Evolutionary conservation across 805 yeast species (phyloP).

Genomic region (Metschnikowia chrysomelidarum): DNA sequence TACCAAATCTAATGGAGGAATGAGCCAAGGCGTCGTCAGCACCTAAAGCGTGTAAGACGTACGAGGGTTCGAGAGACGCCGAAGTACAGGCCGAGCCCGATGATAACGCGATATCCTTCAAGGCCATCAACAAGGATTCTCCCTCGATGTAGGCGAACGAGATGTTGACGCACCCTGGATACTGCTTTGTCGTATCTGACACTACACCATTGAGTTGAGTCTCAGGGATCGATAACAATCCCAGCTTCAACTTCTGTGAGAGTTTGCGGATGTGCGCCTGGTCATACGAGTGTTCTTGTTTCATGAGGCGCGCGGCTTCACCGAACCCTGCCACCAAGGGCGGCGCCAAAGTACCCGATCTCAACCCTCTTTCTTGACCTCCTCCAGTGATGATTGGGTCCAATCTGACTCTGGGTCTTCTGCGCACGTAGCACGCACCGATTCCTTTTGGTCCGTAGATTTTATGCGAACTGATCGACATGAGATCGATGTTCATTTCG

Average conservation of each 20-base stretch:
- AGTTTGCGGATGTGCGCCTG: conserved; percentile 64
- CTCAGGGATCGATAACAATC: conserved; percentile 79
- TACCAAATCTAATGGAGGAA: conserved; percentile 95
- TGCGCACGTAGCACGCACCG: conserved; percentile 92
- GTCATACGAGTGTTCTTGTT: conserved; percentile 72
- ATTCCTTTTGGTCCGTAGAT: conserved; percentile 98
- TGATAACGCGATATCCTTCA: conserved; percentile 92
- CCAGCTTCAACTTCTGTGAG: conserved; percentile 68
- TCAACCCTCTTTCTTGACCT: conserved; percentile 97
- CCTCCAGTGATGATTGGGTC: conserved; percentile 97
- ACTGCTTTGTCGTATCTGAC: conserved; percentile 45
- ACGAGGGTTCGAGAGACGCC: conserved; percentile 96
- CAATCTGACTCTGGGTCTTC: conserved; percentile 97
- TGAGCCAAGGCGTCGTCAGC: conserved; percentile 98
- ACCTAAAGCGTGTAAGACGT: conserved; percentile 93
- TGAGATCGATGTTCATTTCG: conserved; percentile 84
- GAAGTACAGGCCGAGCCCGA: conserved; percentile 99
- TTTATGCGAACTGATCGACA: conserved; percentile 95
- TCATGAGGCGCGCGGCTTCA: conserved; percentile 89
- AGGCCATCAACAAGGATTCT: conserved; percentile 95
- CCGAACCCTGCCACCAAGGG: conserved; percentile 95
- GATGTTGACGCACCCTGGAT: conserved; percentile 93
- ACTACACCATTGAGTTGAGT: conserved; percentile 88
- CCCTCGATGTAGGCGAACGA: conserved; percentile 98
- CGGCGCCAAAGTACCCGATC: conserved; percentile 98